Evolutionary conservation across 805 yeast species (phyloP).

Genomic region (Candida takata): DNA sequence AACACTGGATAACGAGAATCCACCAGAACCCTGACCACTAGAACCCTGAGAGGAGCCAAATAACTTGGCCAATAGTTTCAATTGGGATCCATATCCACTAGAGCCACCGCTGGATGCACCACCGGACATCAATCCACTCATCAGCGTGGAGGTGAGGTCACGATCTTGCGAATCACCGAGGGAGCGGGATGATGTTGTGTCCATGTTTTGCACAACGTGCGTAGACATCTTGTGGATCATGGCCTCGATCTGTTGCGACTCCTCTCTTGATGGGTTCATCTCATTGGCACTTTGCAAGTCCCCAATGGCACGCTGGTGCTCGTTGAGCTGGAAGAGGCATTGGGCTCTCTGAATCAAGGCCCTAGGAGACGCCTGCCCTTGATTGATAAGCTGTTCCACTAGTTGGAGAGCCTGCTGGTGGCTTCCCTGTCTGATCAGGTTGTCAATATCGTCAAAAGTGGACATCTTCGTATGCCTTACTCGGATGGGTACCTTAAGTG

Average conservation of each 20-base stretch:
- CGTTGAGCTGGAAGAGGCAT: constrained; percentile 11
- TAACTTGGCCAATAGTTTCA: constrained; percentile 11
- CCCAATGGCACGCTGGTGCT: constrained; percentile 18
- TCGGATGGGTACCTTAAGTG: no score
- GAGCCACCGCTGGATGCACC: constrained; percentile 5
- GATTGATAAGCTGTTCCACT: constrained; percentile 10
- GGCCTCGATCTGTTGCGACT: constrained; percentile 14
- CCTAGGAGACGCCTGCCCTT: constrained; percentile 17
- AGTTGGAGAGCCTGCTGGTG: constrained; percentile 8
- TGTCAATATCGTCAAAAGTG: constrained; percentile 10
- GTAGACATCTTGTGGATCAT: constrained; percentile 16
- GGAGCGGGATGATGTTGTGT: constrained; percentile 15
- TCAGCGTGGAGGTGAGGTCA: constrained; percentile 14
- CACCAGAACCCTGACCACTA: constrained; percentile 3
- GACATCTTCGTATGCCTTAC: constrained; percentile 6
- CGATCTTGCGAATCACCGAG: constrained; percentile 19
- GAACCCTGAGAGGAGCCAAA: constrained; percentile 1
- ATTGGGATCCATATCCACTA: constrained; percentile 10
- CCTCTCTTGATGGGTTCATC: constrained; percentile 15
- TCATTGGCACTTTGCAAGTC: constrained; percentile 19
- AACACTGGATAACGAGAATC: constrained; percentile 6
- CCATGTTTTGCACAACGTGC: constrained; percentile 19
- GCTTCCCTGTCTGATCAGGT: constrained; percentile 8
- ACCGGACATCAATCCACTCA: constrained; percentile 19
- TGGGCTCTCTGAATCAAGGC: constrained; percentile 19